Evolutionary conservation across 2,329 filamentous ascomycete genomes (phyloP), one percentile per base, ranked within the genome.

Genomic region (Sporothrix variecibatus): DNA sequence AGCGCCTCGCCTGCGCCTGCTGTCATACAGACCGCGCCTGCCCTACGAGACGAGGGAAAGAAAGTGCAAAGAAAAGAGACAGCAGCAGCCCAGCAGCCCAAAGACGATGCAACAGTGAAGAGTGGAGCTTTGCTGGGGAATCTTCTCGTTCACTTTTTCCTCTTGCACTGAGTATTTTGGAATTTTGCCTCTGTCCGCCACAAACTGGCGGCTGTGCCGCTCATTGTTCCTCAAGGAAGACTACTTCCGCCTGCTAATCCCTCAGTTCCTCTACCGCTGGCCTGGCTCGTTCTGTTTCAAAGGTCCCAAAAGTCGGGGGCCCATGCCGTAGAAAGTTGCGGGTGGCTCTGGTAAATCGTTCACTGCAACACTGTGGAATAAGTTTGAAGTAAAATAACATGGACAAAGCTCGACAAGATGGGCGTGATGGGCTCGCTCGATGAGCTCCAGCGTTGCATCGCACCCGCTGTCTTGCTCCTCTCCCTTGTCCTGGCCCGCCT

Each of bases 1-100:
- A 49, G 64, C 64, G 64, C 40, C 46, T 69, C 20, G 26, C 31
- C 46, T 49, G 40, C 40, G 64, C 64, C 64, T 67, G n/a, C n/a
- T 49, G 65, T 38, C 23, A 15, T 67, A 15, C 28, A 9, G 34
- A 6, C 26, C n/a, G 46, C 65, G 46, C 34, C 53, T 62, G 38
- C 38, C 69, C 51, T 71, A 71, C 69, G 23, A 46, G 34, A 31
- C 38, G 12, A 26, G 23, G n/a, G 38, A 34, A 68, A n/a, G 46
- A 6, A 49, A 34, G 65, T 23, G 23, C 26, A 46, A 49, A 31
- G 43, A 51, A 12, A 51, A 51, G 23, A 49, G 51, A 20, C 9
- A 53, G 23, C 9, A 26, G 51, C 26, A 28, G 51, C 51, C n/a
- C 20, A 11, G 64, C 12, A 20, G 31, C 31, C 38, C 56, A 62